Conservation (phyloP, 169 alveolate species). For the Babesia ovata region DNA sequence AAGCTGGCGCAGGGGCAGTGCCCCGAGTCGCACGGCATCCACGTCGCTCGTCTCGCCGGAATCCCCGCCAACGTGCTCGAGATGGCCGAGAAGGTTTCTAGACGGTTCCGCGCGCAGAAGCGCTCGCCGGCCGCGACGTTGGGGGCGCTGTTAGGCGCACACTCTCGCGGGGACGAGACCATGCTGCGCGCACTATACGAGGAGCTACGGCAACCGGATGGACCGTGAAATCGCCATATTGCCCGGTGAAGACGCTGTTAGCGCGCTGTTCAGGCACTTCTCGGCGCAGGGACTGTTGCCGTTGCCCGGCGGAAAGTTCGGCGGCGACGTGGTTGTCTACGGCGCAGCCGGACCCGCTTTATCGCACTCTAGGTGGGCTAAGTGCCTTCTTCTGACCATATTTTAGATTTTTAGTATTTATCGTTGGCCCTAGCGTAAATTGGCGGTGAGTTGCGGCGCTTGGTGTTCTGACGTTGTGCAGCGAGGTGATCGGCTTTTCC, state of each 20-base stretch:
- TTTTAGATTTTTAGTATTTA: conserved; percentile 25
- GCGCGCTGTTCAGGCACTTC: conserved; percentile 9
- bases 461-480: conserved; percentile 12
- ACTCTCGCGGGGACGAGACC: conserved; percentile 14
- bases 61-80: conserved; percentile 80
- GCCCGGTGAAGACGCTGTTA: conserved; percentile 21
- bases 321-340: conserved; percentile 55
- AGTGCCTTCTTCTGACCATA: too few species aligned
- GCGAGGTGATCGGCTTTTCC: conserved; percentile 50
- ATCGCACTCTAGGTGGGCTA: conserved; percentile 39
- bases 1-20: conserved; percentile 92
- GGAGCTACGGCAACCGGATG: neutral
- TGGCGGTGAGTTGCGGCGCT: conserved; percentile 26
- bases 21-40: conserved; percentile 95
- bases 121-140: conserved; percentile 6
- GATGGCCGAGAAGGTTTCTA: conserved; percentile 26
- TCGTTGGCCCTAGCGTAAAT: neutral
- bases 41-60: conserved; percentile 95
- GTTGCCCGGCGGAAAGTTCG: conserved; percentile 46
- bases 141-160: conserved; percentile 24
- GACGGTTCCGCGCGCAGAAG: conserved; percentile 6
- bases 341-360: conserved; percentile 45
- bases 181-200: conserved; percentile 19
- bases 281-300: conserved; percentile 13
- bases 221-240: conserved; percentile 5